These are phyloP conservation scores for Anthracocystis panici-leucophaei DNA, from an alignment of 1,284 basidiomycete genomes.

Conservation along the genomic window DNA sequence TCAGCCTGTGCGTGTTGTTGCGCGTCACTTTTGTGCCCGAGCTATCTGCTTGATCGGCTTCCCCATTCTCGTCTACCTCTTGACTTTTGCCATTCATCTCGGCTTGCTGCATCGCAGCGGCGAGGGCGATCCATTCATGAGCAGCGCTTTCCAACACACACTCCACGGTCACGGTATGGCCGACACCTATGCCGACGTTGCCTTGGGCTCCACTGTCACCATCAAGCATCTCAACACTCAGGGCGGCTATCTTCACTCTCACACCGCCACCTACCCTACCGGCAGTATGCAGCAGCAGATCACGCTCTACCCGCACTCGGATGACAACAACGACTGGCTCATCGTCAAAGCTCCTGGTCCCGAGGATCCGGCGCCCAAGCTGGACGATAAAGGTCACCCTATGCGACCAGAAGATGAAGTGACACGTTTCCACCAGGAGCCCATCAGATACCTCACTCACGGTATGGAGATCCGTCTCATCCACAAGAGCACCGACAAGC, in stretches of 20 bases:
- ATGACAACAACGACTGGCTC: conserved; percentile 90
- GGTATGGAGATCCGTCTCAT: conserved; percentile 84
- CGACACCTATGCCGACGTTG: conserved; percentile 89
- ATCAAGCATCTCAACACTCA: conserved; percentile 95
- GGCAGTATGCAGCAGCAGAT: conserved; percentile 88
- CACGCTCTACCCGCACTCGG: conserved; percentile 95
- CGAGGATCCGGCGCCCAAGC: conserved; percentile 73
- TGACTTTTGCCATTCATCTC: conserved; percentile 96
- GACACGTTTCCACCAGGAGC: conserved; percentile 67
- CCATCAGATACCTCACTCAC: conserved; percentile 77
- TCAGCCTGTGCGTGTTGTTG: conserved; percentile 80
- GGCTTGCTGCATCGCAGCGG: conserved; percentile 87
- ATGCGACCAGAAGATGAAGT: conserved; percentile 55
- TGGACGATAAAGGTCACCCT: conserved; percentile 62
- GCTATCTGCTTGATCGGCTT: conserved; percentile 88
- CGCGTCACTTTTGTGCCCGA: conserved; percentile 87
- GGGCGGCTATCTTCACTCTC: conserved; percentile 97
- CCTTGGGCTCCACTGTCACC: conserved; percentile 83
- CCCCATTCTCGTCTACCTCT: conserved; percentile 90
- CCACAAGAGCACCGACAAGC: conserved; percentile 84
- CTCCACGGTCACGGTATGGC: conserved; percentile 89
- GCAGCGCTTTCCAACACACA: conserved; percentile 96
- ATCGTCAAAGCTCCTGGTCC: conserved; percentile 74
- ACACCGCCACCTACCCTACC: conserved; percentile 85
- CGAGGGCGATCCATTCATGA: conserved; percentile 99